Percentiles rank a stretch among this genome's conserved stretches.
Evolutionary conservation across 257 asterid genomes (phyloP).

Genomic region (Fraxinus americana): DNA sequence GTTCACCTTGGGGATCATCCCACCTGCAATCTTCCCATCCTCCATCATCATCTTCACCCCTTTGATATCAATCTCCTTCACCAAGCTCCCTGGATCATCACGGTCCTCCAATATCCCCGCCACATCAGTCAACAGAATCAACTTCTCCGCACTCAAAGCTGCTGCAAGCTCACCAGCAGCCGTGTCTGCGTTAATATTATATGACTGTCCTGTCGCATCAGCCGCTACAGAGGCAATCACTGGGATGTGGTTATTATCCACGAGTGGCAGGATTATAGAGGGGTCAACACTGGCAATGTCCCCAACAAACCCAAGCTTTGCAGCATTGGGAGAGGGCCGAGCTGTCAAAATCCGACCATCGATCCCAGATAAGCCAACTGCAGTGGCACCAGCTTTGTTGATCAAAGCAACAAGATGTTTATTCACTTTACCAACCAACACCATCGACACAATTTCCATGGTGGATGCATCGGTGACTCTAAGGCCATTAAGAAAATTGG

Average conservation of each 20-base stretch:
- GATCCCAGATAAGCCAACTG: conserved; percentile 76
- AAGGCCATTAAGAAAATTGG: conserved; percentile 71
- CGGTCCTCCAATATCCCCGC: conserved; percentile 64
- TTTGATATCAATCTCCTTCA: conserved; percentile 69
- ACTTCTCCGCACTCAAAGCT: conserved; percentile 72
- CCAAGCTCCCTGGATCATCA: conserved; percentile 61
- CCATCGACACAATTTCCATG: conserved; percentile 87
- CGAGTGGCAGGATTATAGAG: conserved; percentile 52
- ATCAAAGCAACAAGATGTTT: conserved; percentile 69
- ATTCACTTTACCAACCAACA: conserved; percentile 74
- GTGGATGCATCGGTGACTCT: conserved; percentile 84
- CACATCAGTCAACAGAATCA: conserved; percentile 72
- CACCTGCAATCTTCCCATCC: conserved; percentile 68
- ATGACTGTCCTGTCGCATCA: conserved; percentile 54
- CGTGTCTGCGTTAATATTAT: conserved; percentile 79
- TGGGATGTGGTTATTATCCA: conserved; percentile 68
- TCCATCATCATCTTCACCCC: conserved; percentile 76
- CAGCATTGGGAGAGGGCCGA: conserved; percentile 61
- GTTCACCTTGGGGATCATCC: conserved; percentile 83
- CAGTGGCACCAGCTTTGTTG: conserved; percentile 83
- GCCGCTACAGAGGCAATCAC: conserved; percentile 88
- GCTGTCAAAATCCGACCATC: conserved; percentile 76
- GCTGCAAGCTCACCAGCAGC: conserved; percentile 85
- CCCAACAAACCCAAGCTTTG: conserved; percentile 80
- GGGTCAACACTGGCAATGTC: conserved; percentile 79